Conservation (phyloP, 495 filamentous ascomycete genomes). For the Geoglossum glabrum region DNA sequence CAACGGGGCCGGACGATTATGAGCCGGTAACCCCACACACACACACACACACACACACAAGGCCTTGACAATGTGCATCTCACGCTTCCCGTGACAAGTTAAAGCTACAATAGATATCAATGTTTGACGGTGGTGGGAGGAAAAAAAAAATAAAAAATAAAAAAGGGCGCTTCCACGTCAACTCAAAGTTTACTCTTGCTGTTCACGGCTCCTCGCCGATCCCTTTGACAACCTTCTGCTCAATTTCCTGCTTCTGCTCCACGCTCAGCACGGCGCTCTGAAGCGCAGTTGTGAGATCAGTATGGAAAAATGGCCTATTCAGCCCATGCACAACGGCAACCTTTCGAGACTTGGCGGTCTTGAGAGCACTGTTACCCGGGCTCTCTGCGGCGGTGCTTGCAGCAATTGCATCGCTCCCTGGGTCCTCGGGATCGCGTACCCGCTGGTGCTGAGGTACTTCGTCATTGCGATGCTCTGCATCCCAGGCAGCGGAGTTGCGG, state of each 20-base stretch:
- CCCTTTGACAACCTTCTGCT: background rate
- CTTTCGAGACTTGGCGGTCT: background rate
- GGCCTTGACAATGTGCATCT: no score
- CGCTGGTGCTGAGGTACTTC: slow-evolving; percentile 22
- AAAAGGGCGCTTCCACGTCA: no score
- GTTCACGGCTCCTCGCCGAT: background rate
- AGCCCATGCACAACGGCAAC: slow-evolving; percentile 62
- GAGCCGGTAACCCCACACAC: no score
- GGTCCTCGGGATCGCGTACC: slow-evolving; percentile 3
- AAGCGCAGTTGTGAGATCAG: slow-evolving; percentile 79
- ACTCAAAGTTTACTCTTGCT: background rate
- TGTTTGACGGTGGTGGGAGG: background rate
- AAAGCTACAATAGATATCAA: no score
- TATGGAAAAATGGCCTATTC: slow-evolving; percentile 83
- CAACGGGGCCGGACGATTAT: no score
- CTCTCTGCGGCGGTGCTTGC: background rate
- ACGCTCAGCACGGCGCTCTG: slow-evolving; percentile 74
- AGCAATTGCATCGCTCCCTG: no score
- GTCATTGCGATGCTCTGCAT: slow-evolving; percentile 35
- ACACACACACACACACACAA: no score
- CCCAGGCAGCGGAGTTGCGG: slow-evolving; percentile 40
- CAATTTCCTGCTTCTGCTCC: slow-evolving; percentile 13
- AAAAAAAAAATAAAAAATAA: background rate
- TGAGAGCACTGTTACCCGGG: no score
- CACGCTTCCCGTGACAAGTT: no score